These are phyloP conservation scores for Cercospora sp. DNA, from an alignment of 2,329 filamentous ascomycete species.

Conservation along the genomic window DNA sequence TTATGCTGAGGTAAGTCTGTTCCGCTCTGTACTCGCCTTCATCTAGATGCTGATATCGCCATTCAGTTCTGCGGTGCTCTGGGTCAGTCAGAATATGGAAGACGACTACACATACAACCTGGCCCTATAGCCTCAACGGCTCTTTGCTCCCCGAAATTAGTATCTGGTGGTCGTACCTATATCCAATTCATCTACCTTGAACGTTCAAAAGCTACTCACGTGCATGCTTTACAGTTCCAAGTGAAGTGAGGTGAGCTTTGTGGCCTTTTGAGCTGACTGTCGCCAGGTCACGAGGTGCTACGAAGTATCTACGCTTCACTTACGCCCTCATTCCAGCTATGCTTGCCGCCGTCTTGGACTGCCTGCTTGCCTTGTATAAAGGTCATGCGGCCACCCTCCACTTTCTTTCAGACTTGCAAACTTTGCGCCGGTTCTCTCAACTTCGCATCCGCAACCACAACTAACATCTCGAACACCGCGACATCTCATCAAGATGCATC, in stretches of 20 bases:
- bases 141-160: background rate
- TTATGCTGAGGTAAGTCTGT: slow-evolving; percentile 64
- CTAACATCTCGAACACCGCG: background rate
- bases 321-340: background rate
- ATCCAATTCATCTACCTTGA: background rate
- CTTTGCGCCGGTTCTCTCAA: background rate
- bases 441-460: background rate
- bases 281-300: background rate
- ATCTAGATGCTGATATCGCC: slow-evolving; percentile 33
- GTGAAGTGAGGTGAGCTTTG: background rate
- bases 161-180: background rate
- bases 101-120: slow-evolving; percentile 72
- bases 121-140: slow-evolving; percentile 50
- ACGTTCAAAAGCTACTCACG: background rate
- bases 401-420: background rate
- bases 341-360: background rate
- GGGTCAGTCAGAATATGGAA: slow-evolving; percentile 72
- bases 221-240: background rate
- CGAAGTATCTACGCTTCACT: background rate
- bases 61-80: slow-evolving; percentile 62
- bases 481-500: background rate
- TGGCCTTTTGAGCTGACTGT: background rate
- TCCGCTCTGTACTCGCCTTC: background rate
- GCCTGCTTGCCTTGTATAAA: background rate
- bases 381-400: background rate